Conservation (phyloP, 192 early-diverging fungal species). For the Coemansia sp. region DNA sequence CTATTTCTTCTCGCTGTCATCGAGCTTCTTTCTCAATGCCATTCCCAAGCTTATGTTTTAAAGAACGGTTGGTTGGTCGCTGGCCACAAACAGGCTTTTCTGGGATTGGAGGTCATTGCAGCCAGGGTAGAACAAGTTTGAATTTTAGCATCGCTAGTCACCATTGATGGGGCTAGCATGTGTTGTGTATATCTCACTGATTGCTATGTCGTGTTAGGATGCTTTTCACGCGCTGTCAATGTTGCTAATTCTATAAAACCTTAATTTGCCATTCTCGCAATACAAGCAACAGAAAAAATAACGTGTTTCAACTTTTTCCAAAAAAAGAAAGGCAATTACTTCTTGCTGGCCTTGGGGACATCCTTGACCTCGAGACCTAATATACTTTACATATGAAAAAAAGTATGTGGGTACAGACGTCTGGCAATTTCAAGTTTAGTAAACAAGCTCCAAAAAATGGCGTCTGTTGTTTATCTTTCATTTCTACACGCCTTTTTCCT, state of each 20-base stretch:
- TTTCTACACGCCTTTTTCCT: neutral
- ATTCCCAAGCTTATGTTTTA: too few relatives aligned
- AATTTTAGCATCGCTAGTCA: too few relatives aligned
- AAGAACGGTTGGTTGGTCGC: too few relatives aligned
- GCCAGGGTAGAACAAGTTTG: too few relatives aligned
- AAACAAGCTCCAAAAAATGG: neutral
- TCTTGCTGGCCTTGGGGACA: conserved; percentile 17
- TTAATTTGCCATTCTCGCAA: neutral
- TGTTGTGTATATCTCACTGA: neutral
- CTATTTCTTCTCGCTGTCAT: neutral
- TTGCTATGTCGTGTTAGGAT: neutral
- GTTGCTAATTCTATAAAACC: neutral
- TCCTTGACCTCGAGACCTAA: conserved; percentile 21
- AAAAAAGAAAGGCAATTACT: neutral
- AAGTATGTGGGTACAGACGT: neutral
- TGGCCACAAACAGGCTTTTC: too few relatives aligned
- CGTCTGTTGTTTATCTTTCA: neutral
- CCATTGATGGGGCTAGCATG: too few relatives aligned
- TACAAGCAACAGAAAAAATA: neutral
- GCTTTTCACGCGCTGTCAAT: neutral
- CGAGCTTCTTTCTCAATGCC: conserved; percentile 33
- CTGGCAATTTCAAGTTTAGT: neutral
- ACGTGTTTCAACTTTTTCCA: neutral
- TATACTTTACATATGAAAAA: neutral
- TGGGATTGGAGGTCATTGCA: too few relatives aligned